Base-by-base conservation (phyloP, 768 basidiomycete species). In the Phaffia australis region DNA sequence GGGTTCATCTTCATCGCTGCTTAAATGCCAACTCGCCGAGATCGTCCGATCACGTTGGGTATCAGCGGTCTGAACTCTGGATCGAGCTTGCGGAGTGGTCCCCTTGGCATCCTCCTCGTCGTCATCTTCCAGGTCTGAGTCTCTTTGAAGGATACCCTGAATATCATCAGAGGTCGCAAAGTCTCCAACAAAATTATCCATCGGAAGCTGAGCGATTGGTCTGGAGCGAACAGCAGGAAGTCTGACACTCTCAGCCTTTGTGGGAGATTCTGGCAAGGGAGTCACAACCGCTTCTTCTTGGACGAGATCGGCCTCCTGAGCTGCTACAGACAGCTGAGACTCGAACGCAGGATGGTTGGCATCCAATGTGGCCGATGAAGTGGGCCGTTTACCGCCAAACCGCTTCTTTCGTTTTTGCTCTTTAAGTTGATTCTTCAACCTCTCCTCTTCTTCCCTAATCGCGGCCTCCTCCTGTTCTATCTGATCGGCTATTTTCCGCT, bases 401-500 rank as follows among this genome's bases (percentile, higher is more conserved):
- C 35, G 35, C 11, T 42, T 42, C 35, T 42, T 42, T 42, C 56
- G 56, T 32, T 57, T 57, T 48, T 46, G 55, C 66, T 67, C 60
- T 19, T 46, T 61, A 1, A 47, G 29, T 21, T 47, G 55, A 5
- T 56, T n/a, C 59, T n/a, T 27, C 46, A 25, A 14, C 23, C 60
- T 52, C 47, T 57, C 56, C n/a, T 42, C 66, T 55, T 60, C 60
- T 11, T 67, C 52, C n/a, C 52, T 51, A 15, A 19, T 46, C 32
- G 27, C 59, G 1, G 30, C 55, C 6, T 30, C 30, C n/a, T 62
- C 66, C 21, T 54, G 55, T 11, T 61, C 52, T 18, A 3, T 25
- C 1, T 47, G n/a, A n/a, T 67, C 66, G 48, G 56, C 60, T 35
- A 19, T 56, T 30, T 67, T 60, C 7, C 66, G 60, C 48, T 67